Conservation (phyloP, 768 basidiomycete species). For the Mycena chlorophos region DNA sequence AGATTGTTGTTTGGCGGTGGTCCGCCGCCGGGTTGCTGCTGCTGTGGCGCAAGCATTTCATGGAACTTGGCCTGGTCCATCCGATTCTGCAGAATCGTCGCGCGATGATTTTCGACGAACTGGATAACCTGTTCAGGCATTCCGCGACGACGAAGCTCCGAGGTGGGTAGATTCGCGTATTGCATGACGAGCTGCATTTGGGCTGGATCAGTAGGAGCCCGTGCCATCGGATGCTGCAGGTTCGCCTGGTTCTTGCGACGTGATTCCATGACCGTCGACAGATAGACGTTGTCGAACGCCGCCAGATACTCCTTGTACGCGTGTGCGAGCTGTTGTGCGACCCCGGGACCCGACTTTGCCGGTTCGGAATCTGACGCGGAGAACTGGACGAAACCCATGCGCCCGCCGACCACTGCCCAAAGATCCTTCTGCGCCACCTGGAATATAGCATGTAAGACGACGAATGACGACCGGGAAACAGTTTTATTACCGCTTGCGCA, state of each 20-base stretch:
- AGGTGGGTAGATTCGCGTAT: conserved; percentile 45
- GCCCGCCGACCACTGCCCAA: conserved; percentile 70
- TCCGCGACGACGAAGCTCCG: conserved; percentile 54
- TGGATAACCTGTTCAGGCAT: conserved; percentile 52
- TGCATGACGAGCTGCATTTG: conserved; percentile 47
- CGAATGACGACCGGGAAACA: conserved; percentile 1
- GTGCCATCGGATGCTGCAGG: conserved; percentile 1
- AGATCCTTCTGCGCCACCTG: conserved; percentile 57
- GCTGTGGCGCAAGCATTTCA: conserved; percentile 28
- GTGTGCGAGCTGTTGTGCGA: conserved; percentile 58
- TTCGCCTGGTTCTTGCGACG: conserved; percentile 26
- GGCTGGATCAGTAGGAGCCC: conserved; percentile 28
- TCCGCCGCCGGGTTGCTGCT: conserved; percentile 1
- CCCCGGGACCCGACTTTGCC: conserved; percentile 58
- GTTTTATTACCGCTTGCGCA: conserved; percentile 36
- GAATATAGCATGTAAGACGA: conserved; percentile 8
- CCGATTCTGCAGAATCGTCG: conserved; percentile 41
- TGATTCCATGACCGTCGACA: conserved; percentile 40
- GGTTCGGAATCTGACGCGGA: conserved; percentile 62
- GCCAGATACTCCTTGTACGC: conserved; percentile 61
- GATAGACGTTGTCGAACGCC: conserved; percentile 57
- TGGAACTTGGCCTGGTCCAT: conserved; percentile 42
- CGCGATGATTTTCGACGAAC: conserved; percentile 58
- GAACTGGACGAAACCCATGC: conserved; percentile 65
- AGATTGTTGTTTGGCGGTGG: conserved; percentile 2